Conservation (phyloP, 2,329 filamentous ascomycete species). For the Penicillium frequentans region DNA sequence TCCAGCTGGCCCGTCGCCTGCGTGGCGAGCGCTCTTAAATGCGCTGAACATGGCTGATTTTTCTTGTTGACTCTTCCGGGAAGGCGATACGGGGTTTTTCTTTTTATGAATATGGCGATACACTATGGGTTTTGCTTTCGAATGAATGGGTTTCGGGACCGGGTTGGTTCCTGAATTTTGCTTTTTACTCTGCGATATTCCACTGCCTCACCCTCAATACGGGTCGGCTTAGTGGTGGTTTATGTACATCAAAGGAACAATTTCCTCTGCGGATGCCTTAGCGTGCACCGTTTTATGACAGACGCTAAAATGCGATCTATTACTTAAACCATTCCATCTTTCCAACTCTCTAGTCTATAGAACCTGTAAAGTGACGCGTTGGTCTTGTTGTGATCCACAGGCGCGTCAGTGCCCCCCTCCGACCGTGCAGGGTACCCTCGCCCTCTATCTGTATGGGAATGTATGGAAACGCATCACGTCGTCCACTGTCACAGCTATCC, state of each 20-base stretch:
- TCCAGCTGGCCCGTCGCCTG: constrained; percentile 92
- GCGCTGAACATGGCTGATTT: constrained; percentile 24
- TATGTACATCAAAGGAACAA: background rate
- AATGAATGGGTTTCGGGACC: constrained; percentile 42
- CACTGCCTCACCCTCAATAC: background rate
- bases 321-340: background rate
- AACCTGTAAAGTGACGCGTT: background rate
- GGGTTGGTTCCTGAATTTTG: constrained; percentile 35
- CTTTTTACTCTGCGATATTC: constrained; percentile 19
- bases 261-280: background rate
- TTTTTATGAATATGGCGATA: constrained; percentile 43
- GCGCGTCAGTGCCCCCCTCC: background rate
- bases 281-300: background rate
- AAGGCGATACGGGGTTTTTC: constrained; percentile 42
- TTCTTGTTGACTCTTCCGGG: constrained; percentile 37
- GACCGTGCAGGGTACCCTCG: background rate
- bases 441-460: background rate
- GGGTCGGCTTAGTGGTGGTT: background rate
- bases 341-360: background rate
- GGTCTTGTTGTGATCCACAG: background rate
- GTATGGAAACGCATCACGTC: background rate
- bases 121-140: constrained; percentile 44
- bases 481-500: background rate
- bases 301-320: background rate
- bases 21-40: constrained; percentile 85